Base-by-base conservation (phyloP, 1,284 basidiomycete genomes). In the Sanghuangporus baumii region DNA sequence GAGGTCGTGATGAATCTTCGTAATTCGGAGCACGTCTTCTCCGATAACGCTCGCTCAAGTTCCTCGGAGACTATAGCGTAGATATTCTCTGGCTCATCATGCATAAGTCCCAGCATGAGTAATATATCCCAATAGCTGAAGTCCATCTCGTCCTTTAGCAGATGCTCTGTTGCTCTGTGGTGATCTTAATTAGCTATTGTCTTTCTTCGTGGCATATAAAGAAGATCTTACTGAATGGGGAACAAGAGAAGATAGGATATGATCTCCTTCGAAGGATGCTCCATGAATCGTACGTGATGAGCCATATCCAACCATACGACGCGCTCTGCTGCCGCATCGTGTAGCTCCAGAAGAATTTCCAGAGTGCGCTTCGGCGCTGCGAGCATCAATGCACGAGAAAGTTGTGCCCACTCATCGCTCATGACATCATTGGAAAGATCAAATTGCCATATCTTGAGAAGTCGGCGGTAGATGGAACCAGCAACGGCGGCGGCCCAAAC, bases 251-350 rank as follows among this genome's bases (percentile, higher is more conserved):
- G 34, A 18, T 58, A 16, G 3, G 38, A n/a, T 36, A 58, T 14
- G 43, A 58, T 43, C 16, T 58, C 40, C n/a, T 16, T 26, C 37
- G 55, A 41, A 9, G 57, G 57, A n/a, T 34, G 57, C 57, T 58
- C 43, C 41, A 40, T 58, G 18, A 48, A 58, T 50, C 43, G 57
- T 9, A 58, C 34, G 48, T 58, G 31, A 20, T n/a, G 43, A 47
- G 48, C 57, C 38, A 47, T 58, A 40, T 61, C 62, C 40, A 63
- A 12, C 62, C 62, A 63, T 16, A 63, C 18, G n/a, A 41, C 41
- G 16, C 57, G 56, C 31, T 63, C 46, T 16, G 52, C 26, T 14
- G 18, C 6, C 3, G 11, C 23, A 26, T 57, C 48, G 23, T 58
- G 34, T 16, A 55, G 14, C 11, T 59, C 52, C n/a, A n/a, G 9